Conservation (phyloP, 441 rosid species). For the Arabidopsis hybrid region DNA sequence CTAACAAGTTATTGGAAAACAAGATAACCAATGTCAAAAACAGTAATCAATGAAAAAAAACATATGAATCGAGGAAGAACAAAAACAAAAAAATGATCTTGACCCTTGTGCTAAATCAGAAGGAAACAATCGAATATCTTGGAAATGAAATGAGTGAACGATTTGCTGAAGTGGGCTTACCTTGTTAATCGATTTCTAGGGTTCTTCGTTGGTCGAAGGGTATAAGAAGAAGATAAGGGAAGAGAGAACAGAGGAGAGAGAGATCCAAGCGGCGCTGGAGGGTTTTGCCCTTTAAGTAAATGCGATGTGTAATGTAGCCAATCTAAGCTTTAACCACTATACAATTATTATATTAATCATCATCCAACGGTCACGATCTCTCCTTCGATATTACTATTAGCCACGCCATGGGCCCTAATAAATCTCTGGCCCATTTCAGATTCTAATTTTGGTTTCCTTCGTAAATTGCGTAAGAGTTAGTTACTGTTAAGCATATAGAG, state of each 20-base stretch:
- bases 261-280: conserved; percentile 45
- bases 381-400: conserved; percentile 23
- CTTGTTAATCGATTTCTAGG: conserved; percentile 40
- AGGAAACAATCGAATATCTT: neutral
- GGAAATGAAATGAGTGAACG: neutral
- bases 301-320: conserved; percentile 27
- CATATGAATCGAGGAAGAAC: neutral
- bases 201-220: conserved; percentile 37
- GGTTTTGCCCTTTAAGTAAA: conserved; percentile 42
- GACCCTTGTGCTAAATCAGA: conserved; percentile 1
- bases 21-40: neutral
- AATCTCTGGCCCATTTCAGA: conserved; percentile 30
- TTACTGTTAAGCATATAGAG: neutral
- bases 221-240: conserved; percentile 43
- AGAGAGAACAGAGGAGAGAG: conserved; percentile 4
- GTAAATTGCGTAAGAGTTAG: neutral
- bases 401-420: conserved; percentile 27
- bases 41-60: neutral
- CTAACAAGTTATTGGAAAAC: neutral
- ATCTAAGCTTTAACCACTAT: conserved; percentile 8
- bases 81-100: neutral
- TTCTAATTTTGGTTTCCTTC: neutral
- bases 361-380: conserved; percentile 29
- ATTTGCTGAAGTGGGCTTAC: neutral
- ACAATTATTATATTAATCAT: conserved; percentile 3